A percentile compares a stretch with the other conserved stretches of the same genome.
Evolutionary conservation across 163 green algal genomes (phyloP).

Genomic region (Trebouxiophyceae sp.): DNA sequence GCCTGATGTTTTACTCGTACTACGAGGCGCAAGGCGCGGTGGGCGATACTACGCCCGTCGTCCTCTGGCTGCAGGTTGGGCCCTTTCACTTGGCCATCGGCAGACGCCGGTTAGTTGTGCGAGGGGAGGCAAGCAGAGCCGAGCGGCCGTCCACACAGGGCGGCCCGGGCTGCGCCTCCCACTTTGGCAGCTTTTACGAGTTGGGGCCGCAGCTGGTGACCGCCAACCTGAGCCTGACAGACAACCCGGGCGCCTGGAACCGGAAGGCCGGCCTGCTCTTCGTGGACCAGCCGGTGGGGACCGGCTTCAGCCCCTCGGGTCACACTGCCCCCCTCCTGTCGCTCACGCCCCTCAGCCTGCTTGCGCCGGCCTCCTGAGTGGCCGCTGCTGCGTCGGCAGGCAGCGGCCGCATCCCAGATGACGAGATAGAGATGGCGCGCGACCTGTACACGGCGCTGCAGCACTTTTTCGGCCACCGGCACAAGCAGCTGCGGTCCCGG

Average conservation of each 20-base stretch:
- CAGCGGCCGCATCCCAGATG: conserved; percentile 17
- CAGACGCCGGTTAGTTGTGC: no score
- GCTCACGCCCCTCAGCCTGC: no score
- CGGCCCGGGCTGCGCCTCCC: conserved; percentile 21
- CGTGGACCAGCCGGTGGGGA: conserved; percentile 54
- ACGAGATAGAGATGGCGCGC: conserved; percentile 44
- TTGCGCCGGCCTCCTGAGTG: no score
- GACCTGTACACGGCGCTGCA: conserved; percentile 53
- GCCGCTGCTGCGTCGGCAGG: no score
- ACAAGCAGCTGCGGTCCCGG: conserved; percentile 18
- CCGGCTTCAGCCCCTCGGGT: conserved; percentile 30
- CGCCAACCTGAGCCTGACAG: neutral
- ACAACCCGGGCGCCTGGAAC: conserved; percentile 29
- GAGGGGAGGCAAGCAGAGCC: no score
- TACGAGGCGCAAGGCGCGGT: conserved; percentile 5
- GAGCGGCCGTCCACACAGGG: no score
- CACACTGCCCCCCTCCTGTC: no score
- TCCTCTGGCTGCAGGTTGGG: conserved; percentile 31
- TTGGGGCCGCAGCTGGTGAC: conserved; percentile 21
- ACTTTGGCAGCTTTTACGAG: conserved; percentile 32
- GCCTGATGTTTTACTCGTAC: conserved; percentile 15
- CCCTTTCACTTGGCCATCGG: no score
- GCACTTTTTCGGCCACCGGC: conserved; percentile 27
- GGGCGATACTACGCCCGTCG: conserved; percentile 2
- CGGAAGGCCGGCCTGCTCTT: conserved; percentile 37